phyloP scores from a whole-genome alignment of 495 filamentous ascomycete species.

The Lentithecium fluviatile region DNA sequence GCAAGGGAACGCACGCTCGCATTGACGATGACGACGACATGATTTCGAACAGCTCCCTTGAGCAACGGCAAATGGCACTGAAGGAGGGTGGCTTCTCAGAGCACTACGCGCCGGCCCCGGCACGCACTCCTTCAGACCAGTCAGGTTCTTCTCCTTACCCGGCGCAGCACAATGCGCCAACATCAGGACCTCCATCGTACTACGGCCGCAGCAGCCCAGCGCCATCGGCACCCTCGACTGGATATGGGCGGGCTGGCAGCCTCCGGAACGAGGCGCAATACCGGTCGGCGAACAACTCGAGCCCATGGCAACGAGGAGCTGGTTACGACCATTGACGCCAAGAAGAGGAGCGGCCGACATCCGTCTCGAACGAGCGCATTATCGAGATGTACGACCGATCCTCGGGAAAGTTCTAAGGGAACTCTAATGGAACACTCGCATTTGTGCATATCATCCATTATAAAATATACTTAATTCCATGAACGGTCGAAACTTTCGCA shows the following conservation, averaged over 20 bases:
- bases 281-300: slow-evolving; percentile 56
- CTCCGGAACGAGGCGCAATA: slow-evolving; percentile 37
- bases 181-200: slow-evolving; percentile 41
- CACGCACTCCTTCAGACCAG: slow-evolving; percentile 63
- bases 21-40: slow-evolving; percentile 62
- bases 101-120: slow-evolving; percentile 43
- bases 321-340: slow-evolving; percentile 61
- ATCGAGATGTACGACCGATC: slow-evolving; percentile 36
- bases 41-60: slow-evolving; percentile 19
- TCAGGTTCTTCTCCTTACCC: slow-evolving; percentile 60
- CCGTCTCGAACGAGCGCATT: slow-evolving; percentile 18
- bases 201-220: slow-evolving; percentile 31
- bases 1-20: slow-evolving; percentile 63
- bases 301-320: slow-evolving; percentile 67
- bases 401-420: slow-evolving; percentile 9
- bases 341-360: slow-evolving; percentile 19
- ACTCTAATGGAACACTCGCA: not conserved
- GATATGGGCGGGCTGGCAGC: slow-evolving; percentile 25
- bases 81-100: slow-evolving; percentile 30
- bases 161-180: slow-evolving; percentile 39
- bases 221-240: slow-evolving; percentile 18
- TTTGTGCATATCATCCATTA: slow-evolving; percentile 23
- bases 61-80: slow-evolving; percentile 10
- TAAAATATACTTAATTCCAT: slow-evolving; percentile 24
- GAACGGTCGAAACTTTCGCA: no score